A percentile compares a stretch with the other conserved stretches of the same genome.
Conservation (phyloP, 2,329 filamentous ascomycete species). For the Colletotrichum sp. region DNA sequence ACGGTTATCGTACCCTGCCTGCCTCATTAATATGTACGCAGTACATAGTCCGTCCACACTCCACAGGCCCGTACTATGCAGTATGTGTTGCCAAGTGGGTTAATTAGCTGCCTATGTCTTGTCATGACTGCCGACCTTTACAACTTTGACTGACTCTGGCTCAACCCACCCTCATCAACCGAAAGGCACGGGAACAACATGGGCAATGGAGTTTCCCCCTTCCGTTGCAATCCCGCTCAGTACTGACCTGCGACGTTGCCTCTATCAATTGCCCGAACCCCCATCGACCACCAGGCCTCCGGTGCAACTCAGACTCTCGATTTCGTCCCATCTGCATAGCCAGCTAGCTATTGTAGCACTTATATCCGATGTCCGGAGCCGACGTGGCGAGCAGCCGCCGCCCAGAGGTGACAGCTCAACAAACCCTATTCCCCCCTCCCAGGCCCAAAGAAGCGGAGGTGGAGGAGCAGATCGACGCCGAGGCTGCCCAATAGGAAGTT, state of each 20-base stretch:
- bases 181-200: background rate
- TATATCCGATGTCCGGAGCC: background rate
- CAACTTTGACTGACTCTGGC: background rate
- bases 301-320: background rate
- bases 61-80: background rate
- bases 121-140: background rate
- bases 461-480: background rate
- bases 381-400: background rate
- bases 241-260: background rate
- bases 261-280: background rate
- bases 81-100: background rate
- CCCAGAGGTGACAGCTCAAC: background rate
- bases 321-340: background rate
- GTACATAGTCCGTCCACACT: background rate
- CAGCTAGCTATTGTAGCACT: background rate
- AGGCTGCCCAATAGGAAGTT: background rate
- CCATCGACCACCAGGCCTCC: background rate
- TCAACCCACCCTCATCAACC: background rate
- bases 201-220: background rate
- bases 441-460: background rate
- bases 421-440: background rate
- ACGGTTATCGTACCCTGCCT: background rate
- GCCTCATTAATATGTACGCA: background rate
- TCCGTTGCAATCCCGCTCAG: background rate
- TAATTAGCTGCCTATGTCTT: background rate